Percentiles rank a stretch among this genome's conserved stretches.
These are phyloP conservation scores for Xylariaceae sp. DNA, from an alignment of 2,329 filamentous ascomycete species.

Conservation along the genomic window DNA sequence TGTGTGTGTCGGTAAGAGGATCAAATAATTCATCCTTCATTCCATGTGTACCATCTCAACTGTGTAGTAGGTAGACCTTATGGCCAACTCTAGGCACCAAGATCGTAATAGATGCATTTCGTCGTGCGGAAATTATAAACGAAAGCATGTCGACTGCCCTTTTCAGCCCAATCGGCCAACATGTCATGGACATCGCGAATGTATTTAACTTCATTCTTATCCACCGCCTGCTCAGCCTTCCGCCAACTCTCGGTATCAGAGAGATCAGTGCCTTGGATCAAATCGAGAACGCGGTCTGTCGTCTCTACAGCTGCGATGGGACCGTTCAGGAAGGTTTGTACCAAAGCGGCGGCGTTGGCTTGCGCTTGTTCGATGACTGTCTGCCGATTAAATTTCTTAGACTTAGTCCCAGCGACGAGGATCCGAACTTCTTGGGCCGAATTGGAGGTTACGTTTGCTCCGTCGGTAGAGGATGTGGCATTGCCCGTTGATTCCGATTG, in stretches of 20 bases:
- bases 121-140: slow-evolving; percentile 89
- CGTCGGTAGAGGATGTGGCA: slow-evolving; percentile 12
- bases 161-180: slow-evolving; percentile 54
- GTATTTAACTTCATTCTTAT: slow-evolving; percentile 73
- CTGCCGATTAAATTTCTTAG: slow-evolving; percentile 86
- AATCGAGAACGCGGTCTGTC: slow-evolving; percentile 72
- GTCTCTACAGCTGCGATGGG: slow-evolving; percentile 86
- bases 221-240: slow-evolving; percentile 69
- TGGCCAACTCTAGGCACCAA: slow-evolving; percentile 37
- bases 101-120: slow-evolving; percentile 78
- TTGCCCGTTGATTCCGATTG: slow-evolving; percentile 11
- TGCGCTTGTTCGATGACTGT: slow-evolving; percentile 78
- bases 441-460: slow-evolving; percentile 28
- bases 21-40: no score
- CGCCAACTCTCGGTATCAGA: slow-evolving; percentile 82
- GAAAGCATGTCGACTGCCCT: slow-evolving; percentile 65
- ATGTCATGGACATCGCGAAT: slow-evolving; percentile 76
- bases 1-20: no score
- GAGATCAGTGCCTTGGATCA: slow-evolving; percentile 67
- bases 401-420: slow-evolving; percentile 73
- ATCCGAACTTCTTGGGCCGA: slow-evolving; percentile 73
- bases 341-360: slow-evolving; percentile 52
- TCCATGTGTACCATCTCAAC: no score
- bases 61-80: neutral
- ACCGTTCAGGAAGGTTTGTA: slow-evolving; percentile 66